Base-by-base conservation (phyloP, 306 rosid species). In the Biancaea sappan region DNA sequence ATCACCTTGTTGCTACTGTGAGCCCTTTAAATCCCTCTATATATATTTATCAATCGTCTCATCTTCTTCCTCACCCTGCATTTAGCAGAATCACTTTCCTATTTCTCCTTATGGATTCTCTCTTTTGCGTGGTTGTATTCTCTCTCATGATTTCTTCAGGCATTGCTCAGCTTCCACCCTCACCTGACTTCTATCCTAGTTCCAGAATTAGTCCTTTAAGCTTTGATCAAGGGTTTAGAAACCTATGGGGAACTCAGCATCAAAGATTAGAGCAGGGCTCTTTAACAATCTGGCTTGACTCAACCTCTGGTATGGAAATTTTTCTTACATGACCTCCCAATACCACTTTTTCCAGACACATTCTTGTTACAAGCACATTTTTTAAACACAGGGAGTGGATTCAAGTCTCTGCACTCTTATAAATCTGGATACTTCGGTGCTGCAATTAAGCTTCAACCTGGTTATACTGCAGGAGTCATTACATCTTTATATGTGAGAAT, bases 381-480 rank as follows among this genome's bases (percentile, higher is more conserved):
- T 40, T 22, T 13, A 71, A 78, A 38, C 56, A 57, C 58, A 90
- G 99, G 97, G 70, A 94, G 97, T 71, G 99, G 99, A 62, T 94
- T 88, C 86, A 92, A 90, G 85, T 94, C 99, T 4, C 66, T 74
- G 32, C 84, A 58, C 19, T 50, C 90, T 0, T 94, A 92, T 44
- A 66, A 40, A 38, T 90, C 93, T n/a, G 99, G 99, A 37, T 92
- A 90, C 60, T 92, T 94, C 18, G 92, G 92, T 61, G 86, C 86
- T 77, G 83, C 93, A 24, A 74, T 94, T 46, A 94, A 92, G 80
- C 92, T 90, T 40, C 99, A 94, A 22, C 54, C 90, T 0, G 97
- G 97, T 40, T 92, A 94, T 24, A 94, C 97, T 8, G 99, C 96
- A 0, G 99, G 99, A 72, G 92, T 94, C 61, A 81, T 86, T 34